These are phyloP conservation scores for Claviceps purpurea DNA, from an alignment of 2,329 filamentous ascomycete genomes.

Conservation along the genomic window DNA sequence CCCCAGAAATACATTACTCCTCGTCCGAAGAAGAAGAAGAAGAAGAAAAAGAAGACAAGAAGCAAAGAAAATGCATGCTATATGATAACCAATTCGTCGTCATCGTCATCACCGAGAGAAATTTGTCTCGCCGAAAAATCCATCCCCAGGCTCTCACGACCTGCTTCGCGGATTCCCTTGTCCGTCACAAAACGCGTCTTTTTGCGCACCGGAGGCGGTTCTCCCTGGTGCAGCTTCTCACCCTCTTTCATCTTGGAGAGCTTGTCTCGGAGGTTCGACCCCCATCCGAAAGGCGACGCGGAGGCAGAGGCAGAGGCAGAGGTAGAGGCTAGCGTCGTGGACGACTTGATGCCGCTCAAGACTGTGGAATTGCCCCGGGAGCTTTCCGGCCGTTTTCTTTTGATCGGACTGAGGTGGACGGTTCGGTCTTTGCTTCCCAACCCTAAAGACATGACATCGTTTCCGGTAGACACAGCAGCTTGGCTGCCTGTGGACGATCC, in stretches of 20 bases:
- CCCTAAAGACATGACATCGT: slow-evolving; percentile 28
- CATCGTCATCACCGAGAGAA: slow-evolving; percentile 29
- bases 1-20: too few relatives aligned
- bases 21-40: neutral
- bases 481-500: slow-evolving; percentile 6
- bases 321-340: slow-evolving; percentile 8
- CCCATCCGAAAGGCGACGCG: slow-evolving; percentile 39
- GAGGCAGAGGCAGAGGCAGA: neutral
- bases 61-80: slow-evolving; percentile 10
- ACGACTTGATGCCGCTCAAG: slow-evolving; percentile 11
- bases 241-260: slow-evolving; percentile 49
- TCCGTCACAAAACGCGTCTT: slow-evolving; percentile 71
- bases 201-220: slow-evolving; percentile 41
- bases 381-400: slow-evolving; percentile 46
- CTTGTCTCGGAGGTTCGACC: slow-evolving; percentile 39
- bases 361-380: slow-evolving; percentile 21
- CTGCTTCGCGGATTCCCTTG: slow-evolving; percentile 65
- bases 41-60: neutral
- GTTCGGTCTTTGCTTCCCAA: slow-evolving; percentile 24
- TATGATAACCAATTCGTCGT: slow-evolving; percentile 39
- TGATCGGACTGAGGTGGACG: slow-evolving; percentile 45
- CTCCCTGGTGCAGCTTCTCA: slow-evolving; percentile 30
- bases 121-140: slow-evolving; percentile 26
- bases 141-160: slow-evolving; percentile 57
- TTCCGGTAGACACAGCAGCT: slow-evolving; percentile 19